Percentiles rank a stretch among this genome's conserved stretches.
Evolutionary conservation across 768 basidiomycete genomes (phyloP).

Genomic region (Russula vinacea): DNA sequence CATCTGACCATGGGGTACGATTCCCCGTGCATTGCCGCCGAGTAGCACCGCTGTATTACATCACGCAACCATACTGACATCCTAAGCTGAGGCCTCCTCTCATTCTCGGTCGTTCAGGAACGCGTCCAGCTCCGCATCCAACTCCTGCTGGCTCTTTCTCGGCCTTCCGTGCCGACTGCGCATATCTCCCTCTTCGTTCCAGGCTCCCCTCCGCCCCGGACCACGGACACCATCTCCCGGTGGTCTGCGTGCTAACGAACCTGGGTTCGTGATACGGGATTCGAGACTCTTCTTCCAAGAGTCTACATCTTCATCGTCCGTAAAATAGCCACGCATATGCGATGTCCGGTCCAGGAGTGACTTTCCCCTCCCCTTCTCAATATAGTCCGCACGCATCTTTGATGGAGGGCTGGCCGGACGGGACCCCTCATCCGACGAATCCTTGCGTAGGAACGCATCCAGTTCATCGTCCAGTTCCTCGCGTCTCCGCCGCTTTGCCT

Average conservation of each 20-base stretch:
- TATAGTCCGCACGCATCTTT: conserved; percentile 67
- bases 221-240: conserved; percentile 20
- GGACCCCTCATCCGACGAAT: conserved; percentile 34
- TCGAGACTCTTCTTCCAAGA: conserved; percentile 43
- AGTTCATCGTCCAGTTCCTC: conserved; percentile 61
- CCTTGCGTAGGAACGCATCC: conserved; percentile 62
- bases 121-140: conserved; percentile 80
- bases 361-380: conserved; percentile 37
- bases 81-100: not conserved
- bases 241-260: conserved; percentile 29
- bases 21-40: conserved; percentile 12
- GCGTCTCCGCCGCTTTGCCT: conserved; percentile 38
- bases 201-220: conserved; percentile 7
- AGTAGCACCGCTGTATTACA: conserved; percentile 8
- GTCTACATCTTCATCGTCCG: conserved; percentile 32
- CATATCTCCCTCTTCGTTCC: conserved; percentile 31
- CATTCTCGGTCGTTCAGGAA: conserved; percentile 51
- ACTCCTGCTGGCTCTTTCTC: conserved; percentile 65
- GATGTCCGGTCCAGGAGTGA: conserved; percentile 59
- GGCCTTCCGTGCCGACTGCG: conserved; percentile 40
- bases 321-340: conserved; percentile 41
- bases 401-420: conserved; percentile 44
- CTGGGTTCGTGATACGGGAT: conserved; percentile 38
- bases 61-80: conserved; percentile 3
- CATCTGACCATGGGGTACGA: not conserved